Evolutionary conservation across 2,329 filamentous ascomycete genomes (phyloP).

Genomic region (Aspergillus fumigatiaffinis): DNA sequence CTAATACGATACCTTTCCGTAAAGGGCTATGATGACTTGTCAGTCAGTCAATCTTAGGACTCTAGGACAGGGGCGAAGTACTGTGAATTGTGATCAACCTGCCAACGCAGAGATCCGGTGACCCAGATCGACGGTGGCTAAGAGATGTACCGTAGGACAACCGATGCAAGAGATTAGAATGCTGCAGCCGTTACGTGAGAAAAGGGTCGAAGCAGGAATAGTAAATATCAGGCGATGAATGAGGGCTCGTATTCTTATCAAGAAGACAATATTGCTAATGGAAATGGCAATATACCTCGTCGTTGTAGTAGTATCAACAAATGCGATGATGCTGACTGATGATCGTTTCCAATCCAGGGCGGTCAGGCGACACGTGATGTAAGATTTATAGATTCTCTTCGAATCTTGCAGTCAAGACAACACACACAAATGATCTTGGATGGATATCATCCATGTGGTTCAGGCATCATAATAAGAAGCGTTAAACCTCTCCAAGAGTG

Average conservation of each 20-base stretch:
- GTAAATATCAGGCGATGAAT: not conserved
- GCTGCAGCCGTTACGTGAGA: not conserved
- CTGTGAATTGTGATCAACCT: slow-evolving; percentile 21
- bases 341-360: not conserved
- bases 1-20: not conserved
- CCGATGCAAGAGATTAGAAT: not conserved
- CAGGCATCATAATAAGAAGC: not conserved
- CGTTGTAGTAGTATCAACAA: not conserved
- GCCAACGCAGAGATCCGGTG: slow-evolving; percentile 37
- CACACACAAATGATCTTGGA: not conserved
- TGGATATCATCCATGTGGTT: not conserved
- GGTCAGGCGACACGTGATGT: not conserved
- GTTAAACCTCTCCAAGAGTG: not conserved
- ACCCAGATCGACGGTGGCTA: slow-evolving; percentile 28
- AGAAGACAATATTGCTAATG: not conserved
- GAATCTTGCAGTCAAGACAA: not conserved
- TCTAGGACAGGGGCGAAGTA: slow-evolving; percentile 7
- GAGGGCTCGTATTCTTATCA: not conserved
- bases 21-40: slow-evolving; percentile 14
- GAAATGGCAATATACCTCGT: not conserved
- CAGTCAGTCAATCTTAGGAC: slow-evolving; percentile 4
- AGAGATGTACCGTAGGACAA: not conserved
- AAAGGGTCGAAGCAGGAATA: not conserved
- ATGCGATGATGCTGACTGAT: not conserved
- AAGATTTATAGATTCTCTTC: not conserved